Conservation (phyloP, 116 monocot species). For the Phalaenopsis hybrid region DNA sequence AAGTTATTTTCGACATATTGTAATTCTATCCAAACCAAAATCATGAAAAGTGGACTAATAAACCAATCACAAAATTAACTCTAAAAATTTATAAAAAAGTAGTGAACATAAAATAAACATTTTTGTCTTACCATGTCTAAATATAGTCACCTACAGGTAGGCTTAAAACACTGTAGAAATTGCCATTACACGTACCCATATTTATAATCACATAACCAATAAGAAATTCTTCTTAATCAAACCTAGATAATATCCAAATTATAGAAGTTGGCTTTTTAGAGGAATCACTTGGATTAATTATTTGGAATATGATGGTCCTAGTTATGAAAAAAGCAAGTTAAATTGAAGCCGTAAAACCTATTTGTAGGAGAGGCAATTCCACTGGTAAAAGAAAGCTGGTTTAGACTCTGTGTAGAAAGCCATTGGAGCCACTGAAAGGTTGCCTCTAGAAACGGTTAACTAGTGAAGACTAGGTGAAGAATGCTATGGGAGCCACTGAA, state of each 20-base stretch:
- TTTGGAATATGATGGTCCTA: background rate
- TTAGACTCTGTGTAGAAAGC: background rate
- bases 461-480: background rate
- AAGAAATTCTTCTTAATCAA: background rate
- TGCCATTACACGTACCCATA: no score
- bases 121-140: no score
- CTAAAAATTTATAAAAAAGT: no score
- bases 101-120: no score
- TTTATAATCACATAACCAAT: background rate
- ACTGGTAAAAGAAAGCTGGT: no score
- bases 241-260: background rate
- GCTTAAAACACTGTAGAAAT: no score
- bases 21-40: no score
- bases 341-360: background rate
- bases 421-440: background rate
- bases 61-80: no score
- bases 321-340: background rate
- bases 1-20: no score
- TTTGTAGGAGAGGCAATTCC: no score
- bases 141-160: no score
- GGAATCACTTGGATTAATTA: background rate
- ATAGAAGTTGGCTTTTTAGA: background rate
- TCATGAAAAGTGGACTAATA: no score
- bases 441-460: background rate
- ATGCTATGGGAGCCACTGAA: background rate